phyloP scores from a whole-genome alignment of 225 moss, liverwort and hornwort species.

The Sphagnum tenellum region DNA sequence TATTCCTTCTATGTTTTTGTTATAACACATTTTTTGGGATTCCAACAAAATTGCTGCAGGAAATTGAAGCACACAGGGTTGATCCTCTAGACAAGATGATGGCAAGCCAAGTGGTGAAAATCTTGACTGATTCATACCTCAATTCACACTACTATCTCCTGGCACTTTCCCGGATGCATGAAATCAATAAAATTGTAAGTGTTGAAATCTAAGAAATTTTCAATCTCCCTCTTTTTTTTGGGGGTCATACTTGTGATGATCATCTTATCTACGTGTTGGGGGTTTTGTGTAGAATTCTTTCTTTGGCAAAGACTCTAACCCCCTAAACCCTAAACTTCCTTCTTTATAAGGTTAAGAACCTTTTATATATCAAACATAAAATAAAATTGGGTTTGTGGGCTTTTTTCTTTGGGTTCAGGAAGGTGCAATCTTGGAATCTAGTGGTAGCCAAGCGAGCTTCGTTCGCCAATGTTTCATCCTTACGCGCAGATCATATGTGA shows the following conservation, averaged over 20 bases:
- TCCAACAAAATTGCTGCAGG: conserved; percentile 18
- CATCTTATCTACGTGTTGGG: too few species aligned
- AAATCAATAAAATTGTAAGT: conserved; percentile 69
- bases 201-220: too few species aligned
- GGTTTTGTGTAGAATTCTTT: too few species aligned
- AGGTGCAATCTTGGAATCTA: conserved; percentile 60
- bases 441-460: conserved; percentile 74
- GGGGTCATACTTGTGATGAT: too few species aligned
- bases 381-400: neutral
- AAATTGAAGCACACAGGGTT: conserved; percentile 36
- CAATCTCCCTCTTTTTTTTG: too few species aligned
- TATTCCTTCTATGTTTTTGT: too few species aligned
- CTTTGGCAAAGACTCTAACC: too few species aligned
- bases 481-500: conserved; percentile 64
- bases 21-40: neutral
- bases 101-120: conserved; percentile 60
- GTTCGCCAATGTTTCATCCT: conserved; percentile 62
- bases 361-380: neutral
- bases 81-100: conserved; percentile 41
- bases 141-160: conserved; percentile 54
- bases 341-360: too few species aligned
- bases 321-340: too few species aligned
- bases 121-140: conserved; percentile 59
- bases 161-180: conserved; percentile 61
- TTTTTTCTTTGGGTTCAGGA: conserved; percentile 30